Evolutionary conservation across 1,284 basidiomycete genomes (phyloP).

Genomic region (Sanguinoderma infundibulare): DNA sequence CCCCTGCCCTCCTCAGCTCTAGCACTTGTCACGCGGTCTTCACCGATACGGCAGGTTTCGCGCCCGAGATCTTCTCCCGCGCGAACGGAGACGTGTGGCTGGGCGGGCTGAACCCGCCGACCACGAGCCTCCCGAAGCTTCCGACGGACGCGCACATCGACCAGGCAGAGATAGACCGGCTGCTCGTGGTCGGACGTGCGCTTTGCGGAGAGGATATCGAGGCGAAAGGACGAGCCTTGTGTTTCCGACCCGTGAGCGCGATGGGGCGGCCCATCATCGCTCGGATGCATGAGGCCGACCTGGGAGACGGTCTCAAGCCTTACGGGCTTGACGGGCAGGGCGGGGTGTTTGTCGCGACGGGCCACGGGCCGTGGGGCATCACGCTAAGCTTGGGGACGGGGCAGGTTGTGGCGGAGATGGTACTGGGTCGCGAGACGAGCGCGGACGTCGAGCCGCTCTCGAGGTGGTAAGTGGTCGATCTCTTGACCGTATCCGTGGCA

Average conservation of each 20-base stretch:
- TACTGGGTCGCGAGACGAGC: conserved; percentile 36
- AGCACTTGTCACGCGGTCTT: conserved; percentile 38
- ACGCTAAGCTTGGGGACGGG: conserved; percentile 41
- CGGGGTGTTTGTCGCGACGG: conserved; percentile 38
- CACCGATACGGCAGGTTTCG: conserved; percentile 37
- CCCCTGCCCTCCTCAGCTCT: conserved; percentile 3
- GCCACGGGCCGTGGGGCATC: conserved; percentile 45
- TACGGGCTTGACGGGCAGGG: conserved; percentile 19
- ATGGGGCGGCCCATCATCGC: conserved; percentile 38
- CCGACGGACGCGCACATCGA: conserved; percentile 28
- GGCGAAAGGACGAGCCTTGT: conserved; percentile 33
- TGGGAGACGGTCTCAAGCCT: conserved; percentile 32
- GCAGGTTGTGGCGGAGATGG: conserved; percentile 38
- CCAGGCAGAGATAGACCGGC: conserved; percentile 24
- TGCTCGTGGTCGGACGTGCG: conserved; percentile 30
- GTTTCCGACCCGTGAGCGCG: conserved; percentile 40
- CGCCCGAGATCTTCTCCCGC: conserved; percentile 42
- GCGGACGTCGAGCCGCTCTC: conserved; percentile 36
- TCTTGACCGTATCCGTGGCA: not conserved
- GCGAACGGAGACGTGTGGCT: conserved; percentile 40
- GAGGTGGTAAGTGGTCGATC: conserved; percentile 30
- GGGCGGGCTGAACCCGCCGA: conserved; percentile 40
- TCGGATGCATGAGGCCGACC: conserved; percentile 31
- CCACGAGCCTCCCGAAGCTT: conserved; percentile 34
- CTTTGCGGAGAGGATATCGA: conserved; percentile 33